phyloP scores from a whole-genome alignment of 2,329 filamentous ascomycete genomes.

The Verticillium albo-atrum region DNA sequence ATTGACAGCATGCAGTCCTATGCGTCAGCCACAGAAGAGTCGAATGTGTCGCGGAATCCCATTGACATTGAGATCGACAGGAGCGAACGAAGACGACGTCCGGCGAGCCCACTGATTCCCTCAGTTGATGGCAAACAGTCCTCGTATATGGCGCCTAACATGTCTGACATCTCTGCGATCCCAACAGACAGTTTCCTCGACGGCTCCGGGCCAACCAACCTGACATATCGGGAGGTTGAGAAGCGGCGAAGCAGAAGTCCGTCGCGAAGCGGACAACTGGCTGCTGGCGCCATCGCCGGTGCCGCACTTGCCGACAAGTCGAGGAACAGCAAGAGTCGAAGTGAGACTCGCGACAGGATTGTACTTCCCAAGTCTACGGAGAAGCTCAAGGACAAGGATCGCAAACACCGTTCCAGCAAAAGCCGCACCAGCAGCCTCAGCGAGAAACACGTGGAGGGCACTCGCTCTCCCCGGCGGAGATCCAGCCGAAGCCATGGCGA shows the following conservation, averaged over 20 bases:
- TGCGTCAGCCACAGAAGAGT: slow-evolving; percentile 74
- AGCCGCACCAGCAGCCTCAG: slow-evolving; percentile 44
- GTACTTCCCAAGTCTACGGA: slow-evolving; percentile 29
- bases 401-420: slow-evolving; percentile 42
- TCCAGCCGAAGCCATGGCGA: slow-evolving; percentile 50
- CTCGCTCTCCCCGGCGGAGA: slow-evolving; percentile 40
- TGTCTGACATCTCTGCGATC: slow-evolving; percentile 83
- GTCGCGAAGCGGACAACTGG: slow-evolving; percentile 30
- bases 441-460: slow-evolving; percentile 44
- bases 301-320: slow-evolving; percentile 36
- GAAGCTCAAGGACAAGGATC: slow-evolving; percentile 44
- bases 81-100: slow-evolving; percentile 48
- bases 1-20: slow-evolving; percentile 67
- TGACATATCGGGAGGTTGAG: slow-evolving; percentile 21
- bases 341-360: slow-evolving; percentile 34
- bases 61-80: slow-evolving; percentile 84
- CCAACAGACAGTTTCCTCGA: slow-evolving; percentile 59
- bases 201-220: slow-evolving; percentile 43
- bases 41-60: slow-evolving; percentile 69
- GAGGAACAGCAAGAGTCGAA: slow-evolving; percentile 38
- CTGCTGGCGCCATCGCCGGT: slow-evolving; percentile 32
- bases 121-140: slow-evolving; percentile 50
- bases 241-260: slow-evolving; percentile 38
- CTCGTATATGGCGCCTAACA: slow-evolving; percentile 59
- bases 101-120: slow-evolving; percentile 64